These are phyloP conservation scores for Coemansia sp. DNA, from an alignment of 192 early-diverging fungal species.

Conservation along the genomic window DNA sequence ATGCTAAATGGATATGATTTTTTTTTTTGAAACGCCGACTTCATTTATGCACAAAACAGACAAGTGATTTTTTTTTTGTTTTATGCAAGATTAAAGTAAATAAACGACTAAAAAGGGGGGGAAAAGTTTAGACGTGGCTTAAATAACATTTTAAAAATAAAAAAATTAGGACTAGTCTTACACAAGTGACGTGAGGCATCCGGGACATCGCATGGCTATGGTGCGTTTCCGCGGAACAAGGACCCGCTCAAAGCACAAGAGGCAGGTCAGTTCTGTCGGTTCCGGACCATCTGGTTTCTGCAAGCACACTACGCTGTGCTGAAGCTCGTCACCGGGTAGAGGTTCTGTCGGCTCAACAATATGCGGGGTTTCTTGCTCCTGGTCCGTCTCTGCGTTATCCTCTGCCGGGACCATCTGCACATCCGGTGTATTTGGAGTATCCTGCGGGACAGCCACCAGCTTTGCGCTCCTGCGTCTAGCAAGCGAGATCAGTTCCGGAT, in stretches of 20 bases:
- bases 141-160: background rate
- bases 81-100: background rate
- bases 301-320: background rate
- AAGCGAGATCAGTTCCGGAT: slow-evolving; percentile 10
- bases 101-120: background rate
- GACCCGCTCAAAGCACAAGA: slow-evolving; percentile 46
- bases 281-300: background rate
- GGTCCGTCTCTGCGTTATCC: background rate
- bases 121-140: background rate
- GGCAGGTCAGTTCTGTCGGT: slow-evolving; percentile 7
- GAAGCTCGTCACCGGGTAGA: background rate
- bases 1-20: no score
- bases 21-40: background rate
- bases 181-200: slow-evolving; percentile 8
- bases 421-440: background rate
- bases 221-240: slow-evolving; percentile 17
- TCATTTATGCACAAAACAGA: background rate
- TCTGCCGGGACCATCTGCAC: background rate
- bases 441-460: no score
- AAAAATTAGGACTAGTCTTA: background rate
- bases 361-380: background rate
- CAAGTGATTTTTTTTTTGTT: no score
- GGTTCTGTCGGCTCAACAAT: no score
- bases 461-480: background rate
- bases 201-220: slow-evolving; percentile 27